A percentile compares a stretch with the other conserved stretches of the same genome.
These are phyloP conservation scores for Daldinia sp. DNA, from an alignment of 2,329 filamentous ascomycete species.

Conservation along the genomic window DNA sequence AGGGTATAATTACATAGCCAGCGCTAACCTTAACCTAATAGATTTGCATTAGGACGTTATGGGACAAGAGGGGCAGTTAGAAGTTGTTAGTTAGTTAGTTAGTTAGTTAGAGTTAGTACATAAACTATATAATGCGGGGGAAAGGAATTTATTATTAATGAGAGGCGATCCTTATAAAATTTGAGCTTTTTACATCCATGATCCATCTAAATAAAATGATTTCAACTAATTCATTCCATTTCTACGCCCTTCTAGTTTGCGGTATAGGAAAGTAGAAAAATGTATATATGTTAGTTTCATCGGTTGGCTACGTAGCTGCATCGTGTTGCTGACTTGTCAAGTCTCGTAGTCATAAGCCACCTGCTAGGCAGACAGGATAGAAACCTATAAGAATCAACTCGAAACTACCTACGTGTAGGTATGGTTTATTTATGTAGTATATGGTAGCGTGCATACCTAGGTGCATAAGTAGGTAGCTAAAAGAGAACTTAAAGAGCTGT, in stretches of 20 bases:
- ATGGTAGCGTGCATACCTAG: background rate
- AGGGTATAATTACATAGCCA: no score
- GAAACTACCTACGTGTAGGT: background rate
- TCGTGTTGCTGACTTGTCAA: slow-evolving; percentile 1
- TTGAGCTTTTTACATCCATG: background rate
- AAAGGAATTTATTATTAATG: background rate
- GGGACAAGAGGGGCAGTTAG: background rate
- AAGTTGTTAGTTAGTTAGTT: background rate
- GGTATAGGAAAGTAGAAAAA: background rate
- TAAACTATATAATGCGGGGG: slow-evolving; percentile 1
- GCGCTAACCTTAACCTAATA: background rate
- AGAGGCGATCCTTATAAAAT: background rate
- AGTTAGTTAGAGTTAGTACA: no score
- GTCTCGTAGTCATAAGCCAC: background rate
- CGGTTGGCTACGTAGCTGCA: background rate
- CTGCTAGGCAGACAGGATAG: background rate
- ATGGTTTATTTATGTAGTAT: background rate
- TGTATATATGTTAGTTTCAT: background rate
- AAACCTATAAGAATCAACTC: background rate
- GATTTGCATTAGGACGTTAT: slow-evolving; percentile 7
- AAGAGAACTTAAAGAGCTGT: no score
- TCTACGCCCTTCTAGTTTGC: background rate
- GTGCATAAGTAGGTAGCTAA: background rate
- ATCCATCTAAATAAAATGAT: no score
- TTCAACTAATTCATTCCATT: background rate